Evolutionary conservation across 1,139 yeast genomes (phyloP).

Genomic region (Zhuliangozyma parablackwelliae): DNA sequence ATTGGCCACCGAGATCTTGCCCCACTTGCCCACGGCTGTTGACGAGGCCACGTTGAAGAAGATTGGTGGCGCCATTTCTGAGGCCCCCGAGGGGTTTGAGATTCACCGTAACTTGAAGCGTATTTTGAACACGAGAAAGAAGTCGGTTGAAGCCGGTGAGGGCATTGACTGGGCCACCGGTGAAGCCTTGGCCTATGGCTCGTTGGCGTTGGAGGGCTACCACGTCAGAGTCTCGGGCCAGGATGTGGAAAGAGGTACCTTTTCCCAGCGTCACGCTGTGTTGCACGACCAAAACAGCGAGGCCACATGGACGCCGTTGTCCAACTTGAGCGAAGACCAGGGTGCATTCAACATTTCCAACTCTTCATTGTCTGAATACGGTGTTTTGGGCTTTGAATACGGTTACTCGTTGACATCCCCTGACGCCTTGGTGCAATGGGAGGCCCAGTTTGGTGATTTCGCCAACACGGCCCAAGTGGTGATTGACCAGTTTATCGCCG

Average conservation of each 20-base stretch:
- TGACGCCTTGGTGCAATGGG: conserved; percentile 95
- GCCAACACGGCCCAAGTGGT: conserved; percentile 99
- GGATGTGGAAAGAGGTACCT: conserved; percentile 99
- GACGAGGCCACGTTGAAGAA: conserved; percentile 65
- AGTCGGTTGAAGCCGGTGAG: conserved; percentile 83
- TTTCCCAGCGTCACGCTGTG: conserved; percentile 99
- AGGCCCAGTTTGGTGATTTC: conserved; percentile 99
- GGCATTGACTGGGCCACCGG: conserved; percentile 99
- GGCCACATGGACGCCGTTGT: conserved; percentile 76
- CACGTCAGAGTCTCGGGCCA: conserved; percentile 98
- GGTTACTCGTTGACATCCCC: conserved; percentile 98
- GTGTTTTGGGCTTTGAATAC: conserved; percentile 98
- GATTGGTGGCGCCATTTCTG: conserved; percentile 73
- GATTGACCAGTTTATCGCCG: conserved; percentile 92
- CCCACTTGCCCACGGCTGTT: conserved; percentile 95
- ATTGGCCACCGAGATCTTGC: conserved; percentile 90
- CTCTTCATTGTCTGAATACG: conserved; percentile 97
- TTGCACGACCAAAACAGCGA: conserved; percentile 93
- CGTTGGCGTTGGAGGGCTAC: conserved; percentile 87
- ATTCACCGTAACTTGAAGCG: conserved; percentile 96
- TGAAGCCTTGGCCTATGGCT: conserved; percentile 97
- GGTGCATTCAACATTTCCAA: conserved; percentile 86
- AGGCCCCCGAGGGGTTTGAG: conserved; percentile 85
- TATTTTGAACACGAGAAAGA: conserved; percentile 82
- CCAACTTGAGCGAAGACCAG: conserved; percentile 73